phyloP scores from a whole-genome alignment of 805 yeast genomes.

The Wickerhamomyces ciferrii region DNA sequence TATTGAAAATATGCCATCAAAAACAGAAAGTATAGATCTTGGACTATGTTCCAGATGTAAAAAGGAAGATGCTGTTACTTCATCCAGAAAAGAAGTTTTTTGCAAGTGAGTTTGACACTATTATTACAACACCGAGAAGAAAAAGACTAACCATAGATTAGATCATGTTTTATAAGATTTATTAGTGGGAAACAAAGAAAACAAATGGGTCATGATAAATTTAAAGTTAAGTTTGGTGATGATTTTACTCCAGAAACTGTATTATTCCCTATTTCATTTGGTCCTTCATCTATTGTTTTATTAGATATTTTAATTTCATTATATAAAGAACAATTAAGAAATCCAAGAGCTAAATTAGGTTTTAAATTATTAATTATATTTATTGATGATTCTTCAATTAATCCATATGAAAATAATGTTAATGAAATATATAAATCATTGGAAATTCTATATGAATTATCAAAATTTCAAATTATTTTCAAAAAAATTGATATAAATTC shows the following conservation, averaged over 20 bases:
- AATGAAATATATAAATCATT: constrained; percentile 8
- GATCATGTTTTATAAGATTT: constrained; percentile 62
- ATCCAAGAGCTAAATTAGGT: constrained; percentile 64
- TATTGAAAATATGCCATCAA: background rate
- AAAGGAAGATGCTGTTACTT: constrained; percentile 31
- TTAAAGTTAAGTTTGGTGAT: constrained; percentile 61
- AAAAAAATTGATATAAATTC: constrained; percentile 37
- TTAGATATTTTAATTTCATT: constrained; percentile 61
- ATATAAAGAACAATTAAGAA: constrained; percentile 54
- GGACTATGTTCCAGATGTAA: constrained; percentile 39
- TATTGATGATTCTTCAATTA: constrained; percentile 33
- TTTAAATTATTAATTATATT: constrained; percentile 51
- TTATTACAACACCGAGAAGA: background rate
- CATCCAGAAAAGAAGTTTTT: constrained; percentile 59
- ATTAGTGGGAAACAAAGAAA: constrained; percentile 77
- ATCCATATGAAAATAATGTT: constrained; percentile 10
- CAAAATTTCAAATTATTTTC: constrained; percentile 29
- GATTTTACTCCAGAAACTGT: constrained; percentile 38
- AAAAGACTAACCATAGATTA: background rate
- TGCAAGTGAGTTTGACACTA: constrained; percentile 32
- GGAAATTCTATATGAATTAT: constrained; percentile 14
- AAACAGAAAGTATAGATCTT: background rate
- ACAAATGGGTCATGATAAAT: constrained; percentile 64
- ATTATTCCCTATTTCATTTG: constrained; percentile 61
- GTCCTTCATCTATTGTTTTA: constrained; percentile 60